Base-by-base conservation (phyloP, 176 grass and related monocot species). In the Aegilops speltoides region DNA sequence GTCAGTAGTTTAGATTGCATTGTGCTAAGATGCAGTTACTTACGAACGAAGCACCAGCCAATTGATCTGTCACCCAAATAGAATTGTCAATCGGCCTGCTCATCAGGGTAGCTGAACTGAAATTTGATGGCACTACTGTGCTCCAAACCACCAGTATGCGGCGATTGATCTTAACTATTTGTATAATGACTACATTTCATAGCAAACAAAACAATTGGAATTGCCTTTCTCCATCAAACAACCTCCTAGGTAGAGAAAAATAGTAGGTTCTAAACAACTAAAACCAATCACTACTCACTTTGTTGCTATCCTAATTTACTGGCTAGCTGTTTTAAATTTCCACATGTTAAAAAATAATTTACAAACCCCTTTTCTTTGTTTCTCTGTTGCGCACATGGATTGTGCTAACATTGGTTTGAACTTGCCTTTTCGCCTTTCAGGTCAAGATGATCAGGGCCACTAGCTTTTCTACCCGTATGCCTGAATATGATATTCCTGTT, bases 401-500 rank as follows among this genome's bases (percentile, higher is more conserved):
- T 82, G 77, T 84, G 9, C 54, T 45, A 24, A 24, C 22, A 17
- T 24, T 31, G 22, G 76, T 64, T 76, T 76, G 64, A 88, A 12
- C 9, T 63, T 86, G 17, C 59, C 23, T 54, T 85, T 74, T 46
- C 31, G 38, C 34, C 73, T 78, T 86, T 82, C 86, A 99, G 92
- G 92, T 90, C 64, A 99, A 89, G 86, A 94, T 93, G 77, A 89
- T 94, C 25, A 96, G 93, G 77, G 89, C 90, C 83, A 61, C 85
- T 31, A 99, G 94, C 92, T 99, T 94, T 79, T 91, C 92, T 90
- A 86, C 93, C 43, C 85, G 89, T 36, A 86, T 91, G 65, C 89
- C 87, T 41, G 90, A 91, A 83, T 89, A 89, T 64, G 97, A 96
- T 29, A 32, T 99, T 90, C 94, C 97, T 87, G 89, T 99, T 1